Percentiles rank a stretch among this genome's conserved stretches.
phyloP scores from a whole-genome alignment of 441 rosid genomes.

The Mallotus repandus region DNA sequence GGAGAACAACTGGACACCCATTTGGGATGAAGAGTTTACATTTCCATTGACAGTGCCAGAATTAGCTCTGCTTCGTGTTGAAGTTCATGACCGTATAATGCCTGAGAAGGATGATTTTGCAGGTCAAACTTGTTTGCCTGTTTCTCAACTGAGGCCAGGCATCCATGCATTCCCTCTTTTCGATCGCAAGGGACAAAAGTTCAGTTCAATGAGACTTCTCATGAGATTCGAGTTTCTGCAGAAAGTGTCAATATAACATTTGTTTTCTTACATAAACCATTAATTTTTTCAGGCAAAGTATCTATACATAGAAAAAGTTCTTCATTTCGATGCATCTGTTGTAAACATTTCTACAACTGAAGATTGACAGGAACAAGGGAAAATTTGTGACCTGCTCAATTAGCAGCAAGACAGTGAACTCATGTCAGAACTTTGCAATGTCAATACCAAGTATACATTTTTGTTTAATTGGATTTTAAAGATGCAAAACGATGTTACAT shows the following conservation, averaged over 20 bases:
- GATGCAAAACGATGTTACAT: too few species aligned
- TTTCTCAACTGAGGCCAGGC: slow-evolving; percentile 57
- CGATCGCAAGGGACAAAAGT: slow-evolving; percentile 51
- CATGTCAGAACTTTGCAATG: too few species aligned
- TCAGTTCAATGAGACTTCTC: slow-evolving; percentile 63
- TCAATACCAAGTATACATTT: too few species aligned
- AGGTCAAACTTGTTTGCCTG: slow-evolving; percentile 73
- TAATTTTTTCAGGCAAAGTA: neutral
- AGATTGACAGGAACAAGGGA: neutral
- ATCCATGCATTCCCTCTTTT: slow-evolving; percentile 57
- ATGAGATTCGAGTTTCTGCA: slow-evolving; percentile 51
- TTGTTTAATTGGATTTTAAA: too few species aligned
- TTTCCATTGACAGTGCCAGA: slow-evolving; percentile 78
- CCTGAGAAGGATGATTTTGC: slow-evolving; percentile 71
- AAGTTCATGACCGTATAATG: slow-evolving; percentile 67
- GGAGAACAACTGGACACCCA: slow-evolving; percentile 67
- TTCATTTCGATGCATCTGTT: neutral
- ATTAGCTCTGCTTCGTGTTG: slow-evolving; percentile 64
- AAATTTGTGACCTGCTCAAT: neutral
- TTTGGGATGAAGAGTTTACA: slow-evolving; percentile 63
- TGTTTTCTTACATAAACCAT: neutral
- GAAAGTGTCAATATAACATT: neutral
- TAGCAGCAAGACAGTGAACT: neutral
- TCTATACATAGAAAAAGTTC: neutral
- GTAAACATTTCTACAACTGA: neutral